Evolutionary conservation across 106 monocot species (phyloP).

Genomic region (Phalaenopsis aphrodite): DNA sequence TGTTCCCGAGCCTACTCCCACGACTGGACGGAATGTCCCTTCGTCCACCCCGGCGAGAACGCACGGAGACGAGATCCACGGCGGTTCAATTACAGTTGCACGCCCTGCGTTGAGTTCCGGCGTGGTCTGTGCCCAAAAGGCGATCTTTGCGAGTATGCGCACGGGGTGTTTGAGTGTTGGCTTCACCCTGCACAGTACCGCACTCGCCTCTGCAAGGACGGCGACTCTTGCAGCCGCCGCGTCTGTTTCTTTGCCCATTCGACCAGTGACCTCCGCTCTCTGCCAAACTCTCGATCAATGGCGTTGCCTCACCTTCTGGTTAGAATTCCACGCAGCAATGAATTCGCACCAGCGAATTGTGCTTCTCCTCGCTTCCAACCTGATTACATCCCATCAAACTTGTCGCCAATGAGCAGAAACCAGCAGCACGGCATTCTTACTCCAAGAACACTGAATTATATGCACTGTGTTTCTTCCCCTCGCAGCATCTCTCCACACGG

Average conservation of each 20-base stretch:
- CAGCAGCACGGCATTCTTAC: constrained; percentile 32
- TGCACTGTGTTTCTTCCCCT: constrained; percentile 25
- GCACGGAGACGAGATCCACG: constrained; percentile 60
- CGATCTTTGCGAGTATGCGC: constrained; percentile 63
- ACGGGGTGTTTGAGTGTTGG: constrained; percentile 80
- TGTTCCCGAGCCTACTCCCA: constrained; percentile 74
- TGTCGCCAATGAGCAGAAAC: constrained; percentile 38
- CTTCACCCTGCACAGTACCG: constrained; percentile 72
- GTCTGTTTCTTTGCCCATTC: constrained; percentile 77
- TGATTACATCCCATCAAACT: constrained; percentile 1
- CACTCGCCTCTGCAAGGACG: constrained; percentile 66
- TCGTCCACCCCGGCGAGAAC: constrained; percentile 72
- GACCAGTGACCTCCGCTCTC: constrained; percentile 41
- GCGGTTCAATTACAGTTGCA: constrained; percentile 62
- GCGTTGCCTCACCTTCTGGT: constrained; percentile 44
- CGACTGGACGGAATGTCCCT: constrained; percentile 82
- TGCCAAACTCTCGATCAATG: constrained; percentile 48
- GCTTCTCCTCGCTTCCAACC: neutral
- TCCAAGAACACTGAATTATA: constrained; percentile 24
- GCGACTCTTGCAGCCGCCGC: constrained; percentile 31
- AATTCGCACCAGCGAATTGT: constrained; percentile 7
- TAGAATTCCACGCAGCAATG: constrained; percentile 27
- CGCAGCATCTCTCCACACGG: constrained; percentile 49
- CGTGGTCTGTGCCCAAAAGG: constrained; percentile 52
- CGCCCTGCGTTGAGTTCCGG: constrained; percentile 65